phyloP scores from a whole-genome alignment of 345 rosid species.

The Atalantia buxifolia region DNA sequence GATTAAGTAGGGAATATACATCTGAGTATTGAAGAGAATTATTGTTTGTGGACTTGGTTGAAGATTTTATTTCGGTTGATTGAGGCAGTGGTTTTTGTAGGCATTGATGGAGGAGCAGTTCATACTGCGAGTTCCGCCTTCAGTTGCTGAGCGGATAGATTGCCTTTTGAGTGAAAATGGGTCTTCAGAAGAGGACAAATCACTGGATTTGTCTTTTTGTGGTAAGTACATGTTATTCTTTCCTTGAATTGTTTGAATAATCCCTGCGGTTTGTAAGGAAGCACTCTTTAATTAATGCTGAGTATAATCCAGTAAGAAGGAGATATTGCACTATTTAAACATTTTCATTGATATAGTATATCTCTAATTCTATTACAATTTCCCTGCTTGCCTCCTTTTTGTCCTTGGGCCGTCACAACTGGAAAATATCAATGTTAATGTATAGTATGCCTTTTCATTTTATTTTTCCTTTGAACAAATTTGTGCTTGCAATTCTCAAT shows the following conservation, averaged over 20 bases:
- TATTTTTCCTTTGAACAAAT: not conserved
- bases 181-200: constrained; percentile 67
- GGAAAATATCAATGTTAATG: not conserved
- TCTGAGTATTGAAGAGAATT: not conserved
- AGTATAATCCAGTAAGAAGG: not conserved
- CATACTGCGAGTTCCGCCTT: constrained; percentile 89
- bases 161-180: constrained; percentile 65
- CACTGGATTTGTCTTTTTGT: constrained; percentile 74
- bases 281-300: not conserved
- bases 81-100: constrained; percentile 13
- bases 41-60: not conserved
- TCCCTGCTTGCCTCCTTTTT: not conserved
- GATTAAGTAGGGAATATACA: not conserved
- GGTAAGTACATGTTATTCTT: constrained; percentile 35
- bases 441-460: not conserved
- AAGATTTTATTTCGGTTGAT: not conserved
- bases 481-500: not conserved
- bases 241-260: not conserved
- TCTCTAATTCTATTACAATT: not conserved
- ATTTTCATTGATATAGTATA: not conserved
- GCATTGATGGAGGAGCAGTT: constrained; percentile 86
- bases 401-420: not conserved
- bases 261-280: not conserved
- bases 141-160: constrained; percentile 78
- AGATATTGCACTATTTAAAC: not conserved